Conservation (phyloP, 352 stramenopile genomes). For the Thalassiosira sp. region DNA sequence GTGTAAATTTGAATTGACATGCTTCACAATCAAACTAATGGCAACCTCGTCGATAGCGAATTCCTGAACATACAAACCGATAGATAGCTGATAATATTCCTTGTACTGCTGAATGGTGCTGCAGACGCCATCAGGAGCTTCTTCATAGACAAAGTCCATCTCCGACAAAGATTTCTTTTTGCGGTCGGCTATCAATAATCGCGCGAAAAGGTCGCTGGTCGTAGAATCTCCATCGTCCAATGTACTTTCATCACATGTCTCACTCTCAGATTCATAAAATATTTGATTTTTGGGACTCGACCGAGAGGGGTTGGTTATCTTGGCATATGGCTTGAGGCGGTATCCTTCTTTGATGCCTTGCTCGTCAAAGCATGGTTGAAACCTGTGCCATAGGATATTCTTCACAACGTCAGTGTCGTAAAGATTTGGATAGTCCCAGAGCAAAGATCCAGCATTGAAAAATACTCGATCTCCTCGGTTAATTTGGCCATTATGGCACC, state of each 20-base stretch:
- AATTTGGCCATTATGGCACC: conserved; percentile 68
- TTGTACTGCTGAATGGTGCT: conserved; percentile 80
- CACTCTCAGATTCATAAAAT: conserved; percentile 41
- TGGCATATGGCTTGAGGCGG: conserved; percentile 58
- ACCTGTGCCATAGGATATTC: conserved; percentile 50
- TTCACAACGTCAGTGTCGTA: conserved; percentile 42
- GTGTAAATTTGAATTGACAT: conserved; percentile 71
- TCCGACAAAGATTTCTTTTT: conserved; percentile 36
- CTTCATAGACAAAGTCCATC: conserved; percentile 48
- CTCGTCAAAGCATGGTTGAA: conserved; percentile 66
- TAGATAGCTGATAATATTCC: conserved; percentile 67
- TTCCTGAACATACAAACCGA: conserved; percentile 83
- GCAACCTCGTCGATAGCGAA: conserved; percentile 80
- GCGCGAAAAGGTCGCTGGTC: conserved; percentile 44
- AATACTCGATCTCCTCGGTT: conserved; percentile 74
- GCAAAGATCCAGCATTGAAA: conserved; percentile 79
- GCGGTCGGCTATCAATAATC: conserved; percentile 34
- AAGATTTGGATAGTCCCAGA: conserved; percentile 64
- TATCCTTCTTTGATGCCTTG: conserved; percentile 63
- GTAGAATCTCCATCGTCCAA: conserved; percentile 44
- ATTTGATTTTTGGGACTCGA: conserved; percentile 7
- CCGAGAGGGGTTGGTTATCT: conserved; percentile 6
- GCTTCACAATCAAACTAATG: conserved; percentile 65
- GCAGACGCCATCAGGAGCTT: conserved; percentile 25
- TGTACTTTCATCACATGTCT: conserved; percentile 55